Evolutionary conservation across 129 eudicot genomes (phyloP).

Genomic region (Flaveria brownii): DNA sequence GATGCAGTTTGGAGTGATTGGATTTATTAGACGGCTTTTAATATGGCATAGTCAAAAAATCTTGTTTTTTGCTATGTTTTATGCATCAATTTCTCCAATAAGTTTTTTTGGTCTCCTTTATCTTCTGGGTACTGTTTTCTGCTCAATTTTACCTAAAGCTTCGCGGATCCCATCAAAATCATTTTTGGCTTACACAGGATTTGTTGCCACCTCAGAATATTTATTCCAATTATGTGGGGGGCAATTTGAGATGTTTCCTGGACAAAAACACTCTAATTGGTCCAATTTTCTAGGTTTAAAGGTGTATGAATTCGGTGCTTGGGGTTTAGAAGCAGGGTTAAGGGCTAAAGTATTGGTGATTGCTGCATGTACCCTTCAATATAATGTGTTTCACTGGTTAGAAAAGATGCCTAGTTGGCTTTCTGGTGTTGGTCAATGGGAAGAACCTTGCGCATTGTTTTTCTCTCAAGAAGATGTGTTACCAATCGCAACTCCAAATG

Average conservation of each 20-base stretch:
- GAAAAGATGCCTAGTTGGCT: conserved; percentile 69
- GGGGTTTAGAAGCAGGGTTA: conserved; percentile 91
- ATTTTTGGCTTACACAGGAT: conserved; percentile 80
- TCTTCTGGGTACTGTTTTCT: conserved; percentile 79
- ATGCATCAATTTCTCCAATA: conserved; percentile 91
- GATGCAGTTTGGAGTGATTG: conserved; percentile 63
- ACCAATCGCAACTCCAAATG: conserved; percentile 42
- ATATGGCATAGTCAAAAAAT: conserved; percentile 96
- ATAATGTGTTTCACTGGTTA: conserved; percentile 91
- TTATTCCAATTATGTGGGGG: conserved; percentile 93
- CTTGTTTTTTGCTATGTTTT: conserved; percentile 69
- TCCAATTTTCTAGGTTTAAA: conserved; percentile 73
- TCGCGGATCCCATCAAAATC: conserved; percentile 83
- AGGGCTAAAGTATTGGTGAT: conserved; percentile 82
- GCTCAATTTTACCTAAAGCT: conserved; percentile 78
- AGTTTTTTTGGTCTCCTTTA: conserved; percentile 85
- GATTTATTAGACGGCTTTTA: conserved; percentile 67
- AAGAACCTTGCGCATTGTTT: conserved; percentile 93
- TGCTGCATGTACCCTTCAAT: conserved; percentile 87
- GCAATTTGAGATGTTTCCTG: conserved; percentile 83
- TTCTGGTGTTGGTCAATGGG: conserved; percentile 56
- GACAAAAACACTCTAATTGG: conserved; percentile 61
- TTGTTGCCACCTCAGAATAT: conserved; percentile 68
- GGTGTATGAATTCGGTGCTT: conserved; percentile 59
- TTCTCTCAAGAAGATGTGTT: conserved; percentile 60